These are phyloP conservation scores for Lachnellula cervina DNA, from an alignment of 2,329 filamentous ascomycete genomes.

Conservation along the genomic window DNA sequence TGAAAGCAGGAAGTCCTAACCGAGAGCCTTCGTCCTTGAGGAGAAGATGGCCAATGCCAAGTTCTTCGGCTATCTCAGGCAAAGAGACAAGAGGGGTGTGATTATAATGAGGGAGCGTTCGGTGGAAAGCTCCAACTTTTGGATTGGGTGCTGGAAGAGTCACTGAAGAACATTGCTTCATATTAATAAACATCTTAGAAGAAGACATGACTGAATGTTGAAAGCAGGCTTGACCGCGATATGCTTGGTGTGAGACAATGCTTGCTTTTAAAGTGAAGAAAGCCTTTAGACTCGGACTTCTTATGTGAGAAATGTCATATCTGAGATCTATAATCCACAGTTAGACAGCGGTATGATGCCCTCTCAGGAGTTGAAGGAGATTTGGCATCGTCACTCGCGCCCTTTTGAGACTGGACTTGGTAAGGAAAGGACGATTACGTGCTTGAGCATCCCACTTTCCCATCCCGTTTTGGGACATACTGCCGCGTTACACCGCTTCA, in stretches of 20 bases:
- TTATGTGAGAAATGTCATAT: no score
- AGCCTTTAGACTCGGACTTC: no score
- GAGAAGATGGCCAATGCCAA: conserved; percentile 54
- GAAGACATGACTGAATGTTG: neutral
- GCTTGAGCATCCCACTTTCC: no score
- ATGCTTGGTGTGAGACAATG: neutral
- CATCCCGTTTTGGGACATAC: no score
- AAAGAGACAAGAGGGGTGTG: conserved; percentile 37
- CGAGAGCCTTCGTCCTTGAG: conserved; percentile 68
- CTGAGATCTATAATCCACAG: no score
- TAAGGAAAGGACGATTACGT: no score
- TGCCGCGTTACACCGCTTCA: no score
- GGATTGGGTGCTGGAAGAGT: neutral
- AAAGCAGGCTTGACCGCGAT: no score
- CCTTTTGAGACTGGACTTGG: no score
- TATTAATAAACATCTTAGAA: neutral
- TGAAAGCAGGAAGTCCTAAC: conserved; percentile 69
- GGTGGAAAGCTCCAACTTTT: neutral
- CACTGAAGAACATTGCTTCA: neutral
- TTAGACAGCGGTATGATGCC: no score
- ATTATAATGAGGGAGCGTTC: neutral
- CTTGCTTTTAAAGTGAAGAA: neutral
- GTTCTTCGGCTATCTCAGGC: conserved; percentile 47
- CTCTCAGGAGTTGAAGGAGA: no score
- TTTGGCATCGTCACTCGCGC: no score